Evolutionary conservation across 208 protist species (phyloP).

Genomic region (Willaertia magna): DNA sequence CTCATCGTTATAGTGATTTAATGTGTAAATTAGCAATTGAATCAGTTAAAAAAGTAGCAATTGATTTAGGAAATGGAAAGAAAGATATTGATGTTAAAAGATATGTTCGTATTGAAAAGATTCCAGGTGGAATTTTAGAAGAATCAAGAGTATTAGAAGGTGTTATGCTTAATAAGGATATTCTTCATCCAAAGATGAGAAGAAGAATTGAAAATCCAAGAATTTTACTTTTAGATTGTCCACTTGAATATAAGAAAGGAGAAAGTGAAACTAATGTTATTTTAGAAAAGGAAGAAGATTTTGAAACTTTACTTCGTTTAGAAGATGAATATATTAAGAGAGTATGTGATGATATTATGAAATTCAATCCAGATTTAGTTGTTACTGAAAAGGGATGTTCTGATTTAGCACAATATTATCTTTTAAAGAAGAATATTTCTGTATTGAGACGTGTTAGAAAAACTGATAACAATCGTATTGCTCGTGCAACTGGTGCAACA

Average conservation of each 20-base stretch:
- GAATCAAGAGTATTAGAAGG: slow-evolving; percentile 95
- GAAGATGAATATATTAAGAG: slow-evolving; percentile 97
- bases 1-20: slow-evolving; percentile 80
- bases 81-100: slow-evolving; percentile 98
- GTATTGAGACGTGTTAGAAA: slow-evolving; percentile 95
- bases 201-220: slow-evolving; percentile 91
- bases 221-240: slow-evolving; percentile 95
- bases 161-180: slow-evolving; percentile 99
- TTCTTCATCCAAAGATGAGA: slow-evolving; percentile 97
- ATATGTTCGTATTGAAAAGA: slow-evolving; percentile 97
- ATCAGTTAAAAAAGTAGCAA: slow-evolving; percentile 83
- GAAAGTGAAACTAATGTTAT: slow-evolving; percentile 95
- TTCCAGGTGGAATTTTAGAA: slow-evolving; percentile 94
- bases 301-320: slow-evolving; percentile 83
- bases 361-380: slow-evolving; percentile 96
- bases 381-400: slow-evolving; percentile 99
- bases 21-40: slow-evolving; percentile 96
- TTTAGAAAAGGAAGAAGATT: slow-evolving; percentile 92
- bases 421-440: slow-evolving; percentile 91
- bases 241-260: slow-evolving; percentile 99
- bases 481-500: slow-evolving; percentile 89
- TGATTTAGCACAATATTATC: slow-evolving; percentile 94
- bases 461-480: slow-evolving; percentile 98
- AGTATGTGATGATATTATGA: slow-evolving; percentile 92
- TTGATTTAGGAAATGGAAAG: slow-evolving; percentile 55